phyloP scores from a whole-genome alignment of 768 basidiomycete genomes.

The Suillus cothurnatus region DNA sequence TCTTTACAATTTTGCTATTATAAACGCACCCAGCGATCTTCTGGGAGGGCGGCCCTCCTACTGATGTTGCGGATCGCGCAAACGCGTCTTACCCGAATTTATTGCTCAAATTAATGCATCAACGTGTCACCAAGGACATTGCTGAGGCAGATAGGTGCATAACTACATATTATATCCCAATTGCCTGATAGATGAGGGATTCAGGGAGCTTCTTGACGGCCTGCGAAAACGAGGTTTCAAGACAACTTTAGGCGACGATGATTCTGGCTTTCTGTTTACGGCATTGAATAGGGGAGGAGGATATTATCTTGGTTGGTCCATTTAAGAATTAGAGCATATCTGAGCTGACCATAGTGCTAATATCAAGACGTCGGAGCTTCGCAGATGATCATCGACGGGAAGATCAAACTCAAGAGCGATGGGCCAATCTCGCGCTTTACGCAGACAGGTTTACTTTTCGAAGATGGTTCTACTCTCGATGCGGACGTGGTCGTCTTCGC shows the following conservation, averaged over 20 bases:
- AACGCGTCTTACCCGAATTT: constrained; percentile 47
- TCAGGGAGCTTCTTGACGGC: constrained; percentile 54
- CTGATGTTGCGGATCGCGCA: constrained; percentile 57
- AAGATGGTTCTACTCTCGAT: constrained; percentile 43
- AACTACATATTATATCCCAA: not conserved
- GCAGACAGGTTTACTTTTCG: constrained; percentile 41
- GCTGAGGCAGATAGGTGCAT: constrained; percentile 58
- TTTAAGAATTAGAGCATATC: no score
- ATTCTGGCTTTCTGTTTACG: constrained; percentile 51
- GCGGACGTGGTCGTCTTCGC: constrained; percentile 53
- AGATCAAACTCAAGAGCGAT: constrained; percentile 51
- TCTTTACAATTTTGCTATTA: constrained; percentile 18
- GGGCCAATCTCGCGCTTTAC: constrained; percentile 44
- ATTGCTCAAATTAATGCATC: constrained; percentile 32
- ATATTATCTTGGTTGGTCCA: constrained; percentile 61
- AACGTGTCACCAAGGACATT: constrained; percentile 43
- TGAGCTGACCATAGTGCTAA: not conserved
- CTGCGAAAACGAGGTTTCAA: constrained; percentile 61
- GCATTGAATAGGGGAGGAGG: constrained; percentile 56
- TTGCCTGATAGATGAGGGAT: not conserved
- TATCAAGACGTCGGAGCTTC: constrained; percentile 42
- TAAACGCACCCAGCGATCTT: constrained; percentile 25
- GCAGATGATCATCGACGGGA: constrained; percentile 45
- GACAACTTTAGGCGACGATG: constrained; percentile 50
- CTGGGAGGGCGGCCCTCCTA: constrained; percentile 47